Base-by-base conservation (phyloP, 257 asterid genomes). In the Buddleja alternifolia region DNA sequence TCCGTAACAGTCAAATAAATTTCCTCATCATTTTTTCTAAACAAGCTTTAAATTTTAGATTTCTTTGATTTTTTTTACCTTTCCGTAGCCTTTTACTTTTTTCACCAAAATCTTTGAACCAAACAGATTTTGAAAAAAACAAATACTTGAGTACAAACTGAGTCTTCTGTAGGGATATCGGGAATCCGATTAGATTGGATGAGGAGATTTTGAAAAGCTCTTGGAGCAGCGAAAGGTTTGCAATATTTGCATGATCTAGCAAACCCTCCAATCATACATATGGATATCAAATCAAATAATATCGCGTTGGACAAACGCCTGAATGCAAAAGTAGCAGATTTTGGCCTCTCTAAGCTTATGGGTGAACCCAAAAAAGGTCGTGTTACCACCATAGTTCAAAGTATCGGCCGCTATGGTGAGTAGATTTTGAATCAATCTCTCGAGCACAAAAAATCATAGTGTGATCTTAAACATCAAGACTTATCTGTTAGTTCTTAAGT, bases 371-470 rank as follows among this genome's bases (percentile, higher is more conserved):
- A 87, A 21, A 74, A 56, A 75, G 83, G 83, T 50, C 96, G 90
- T 67, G 81, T 93, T 21, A 88, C 97, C 57, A 93, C 99, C 73
- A 96, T 90, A 82, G 97, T 93, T 40, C 90, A 93, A 83, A 97
- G 97, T n/a, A n/a, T n/a, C n/a, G n/a, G n/a, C n/a, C 77, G 90
- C 99, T 66, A 87, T 88, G 97, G 99, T 90, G 34, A 79, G 88
- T 80, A 24, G 17, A 59, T 54, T 63, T 45, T 24, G 41, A 36
- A 9, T 19, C n/a, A 25, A 10, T 20, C 48, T 19, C 24, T 17
- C 14, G n/a, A 48, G 10, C 58, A 11, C n/a, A 25, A 62, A 14
- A 63, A n/a, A n/a, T n/a, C 3, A 15, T 5, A 12, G 6, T 17
- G 29, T 9, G 0, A 20, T 7, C 2, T 25, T 60, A 10, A 21